These are phyloP conservation scores for Fusarium scirpi DNA, from an alignment of 2,329 filamentous ascomycete species.

Conservation along the genomic window DNA sequence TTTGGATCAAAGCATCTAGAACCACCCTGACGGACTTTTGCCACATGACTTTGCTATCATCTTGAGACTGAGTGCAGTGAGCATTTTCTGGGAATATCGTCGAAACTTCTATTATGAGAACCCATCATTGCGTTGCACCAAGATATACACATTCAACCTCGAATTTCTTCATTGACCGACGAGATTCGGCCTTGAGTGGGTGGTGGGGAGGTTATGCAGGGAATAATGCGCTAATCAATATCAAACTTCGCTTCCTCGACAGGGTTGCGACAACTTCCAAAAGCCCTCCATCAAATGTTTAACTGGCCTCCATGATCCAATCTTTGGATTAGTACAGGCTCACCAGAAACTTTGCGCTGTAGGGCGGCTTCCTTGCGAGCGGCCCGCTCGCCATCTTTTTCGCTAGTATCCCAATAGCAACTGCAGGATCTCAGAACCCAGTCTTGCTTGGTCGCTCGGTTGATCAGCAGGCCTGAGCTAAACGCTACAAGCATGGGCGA, in stretches of 20 bases:
- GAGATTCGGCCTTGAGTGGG: slow-evolving; percentile 29
- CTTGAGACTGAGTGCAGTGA: background rate
- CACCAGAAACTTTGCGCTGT: slow-evolving; percentile 34
- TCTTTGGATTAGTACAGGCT: slow-evolving; percentile 14
- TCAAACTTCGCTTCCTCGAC: slow-evolving; percentile 22
- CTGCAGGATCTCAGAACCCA: slow-evolving; percentile 35
- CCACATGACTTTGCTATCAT: background rate
- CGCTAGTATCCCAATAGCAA: slow-evolving; percentile 35
- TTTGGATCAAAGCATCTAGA: slow-evolving; percentile 5
- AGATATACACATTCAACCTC: slow-evolving; percentile 2
- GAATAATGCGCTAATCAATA: slow-evolving; percentile 31
- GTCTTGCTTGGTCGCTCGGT: slow-evolving; percentile 23
- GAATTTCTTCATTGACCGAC: slow-evolving; percentile 17
- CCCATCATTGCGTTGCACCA: background rate
- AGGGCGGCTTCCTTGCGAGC: slow-evolving; percentile 35
- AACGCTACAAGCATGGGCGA: slow-evolving; percentile 43
- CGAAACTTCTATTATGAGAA: background rate
- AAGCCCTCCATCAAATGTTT: slow-evolving; percentile 4
- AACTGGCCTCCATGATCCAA: slow-evolving; percentile 20
- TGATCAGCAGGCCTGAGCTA: slow-evolving; percentile 27
- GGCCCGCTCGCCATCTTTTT: slow-evolving; percentile 40
- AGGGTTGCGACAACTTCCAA: slow-evolving; percentile 23
- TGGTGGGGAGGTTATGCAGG: slow-evolving; percentile 29
- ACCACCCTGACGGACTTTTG: background rate
- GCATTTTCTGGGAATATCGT: background rate